These are phyloP conservation scores for Fraxinus platypoda DNA, from an alignment of 305 asterid species.

Conservation along the genomic window DNA sequence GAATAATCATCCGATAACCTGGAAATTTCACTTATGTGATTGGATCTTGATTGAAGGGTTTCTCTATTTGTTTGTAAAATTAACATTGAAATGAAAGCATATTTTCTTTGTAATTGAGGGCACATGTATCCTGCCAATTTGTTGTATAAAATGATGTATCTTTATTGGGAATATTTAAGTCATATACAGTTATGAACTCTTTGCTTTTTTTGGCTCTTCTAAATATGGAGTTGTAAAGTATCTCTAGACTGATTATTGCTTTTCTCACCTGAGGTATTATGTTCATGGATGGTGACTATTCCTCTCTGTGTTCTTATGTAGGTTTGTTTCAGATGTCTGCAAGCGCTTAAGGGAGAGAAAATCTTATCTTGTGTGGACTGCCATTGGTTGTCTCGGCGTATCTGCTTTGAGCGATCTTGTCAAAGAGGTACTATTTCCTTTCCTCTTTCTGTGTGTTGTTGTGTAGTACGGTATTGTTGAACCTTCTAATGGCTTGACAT, in stretches of 20 bases:
- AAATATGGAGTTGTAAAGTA: background rate
- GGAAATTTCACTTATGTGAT: background rate
- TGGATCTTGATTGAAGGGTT: background rate
- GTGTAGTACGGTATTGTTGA: background rate
- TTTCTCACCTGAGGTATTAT: background rate
- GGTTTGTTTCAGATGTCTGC: conserved; percentile 73
- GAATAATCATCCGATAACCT: background rate
- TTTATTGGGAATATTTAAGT: background rate
- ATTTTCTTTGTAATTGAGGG: background rate
- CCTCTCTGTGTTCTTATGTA: conserved; percentile 25
- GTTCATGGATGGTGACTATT: conserved; percentile 9
- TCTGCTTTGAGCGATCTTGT: conserved; percentile 83
- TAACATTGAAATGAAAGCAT: background rate
- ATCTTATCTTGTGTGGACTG: conserved; percentile 79
- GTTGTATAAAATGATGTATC: background rate
- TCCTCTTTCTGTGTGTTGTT: background rate
- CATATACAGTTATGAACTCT: conserved; percentile 8
- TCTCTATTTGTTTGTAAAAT: background rate
- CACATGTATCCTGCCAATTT: background rate
- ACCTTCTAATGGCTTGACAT: background rate
- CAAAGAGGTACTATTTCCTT: conserved; percentile 56
- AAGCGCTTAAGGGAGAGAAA: conserved; percentile 74
- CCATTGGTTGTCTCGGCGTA: conserved; percentile 81
- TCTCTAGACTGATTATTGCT: conserved; percentile 8
- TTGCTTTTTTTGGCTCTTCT: background rate